phyloP scores from a whole-genome alignment of 176 grass and related monocot species.

The Alloteropsis semialata region DNA sequence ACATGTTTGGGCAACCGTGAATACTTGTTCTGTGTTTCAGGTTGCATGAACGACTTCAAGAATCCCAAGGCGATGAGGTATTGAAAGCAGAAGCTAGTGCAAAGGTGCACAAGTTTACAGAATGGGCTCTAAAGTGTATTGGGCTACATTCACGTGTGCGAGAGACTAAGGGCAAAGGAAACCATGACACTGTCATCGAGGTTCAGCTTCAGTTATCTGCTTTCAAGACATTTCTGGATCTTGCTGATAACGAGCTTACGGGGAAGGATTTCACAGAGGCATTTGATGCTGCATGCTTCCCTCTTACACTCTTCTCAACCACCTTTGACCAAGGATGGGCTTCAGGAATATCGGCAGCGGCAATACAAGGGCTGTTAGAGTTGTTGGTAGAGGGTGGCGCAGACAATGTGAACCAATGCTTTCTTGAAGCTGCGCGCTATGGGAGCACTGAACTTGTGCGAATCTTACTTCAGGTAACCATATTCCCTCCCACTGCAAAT shows the following conservation, averaged over 20 bases:
- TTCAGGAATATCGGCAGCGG: constrained; percentile 64
- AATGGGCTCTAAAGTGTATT: constrained; percentile 95
- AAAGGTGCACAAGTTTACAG: constrained; percentile 95
- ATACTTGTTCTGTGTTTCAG: constrained; percentile 37
- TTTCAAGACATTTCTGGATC: constrained; percentile 89
- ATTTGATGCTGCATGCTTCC: constrained; percentile 98
- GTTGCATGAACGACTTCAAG: constrained; percentile 85
- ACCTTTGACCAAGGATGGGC: constrained; percentile 84
- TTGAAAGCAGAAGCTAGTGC: constrained; percentile 84
- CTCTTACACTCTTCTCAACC: constrained; percentile 90
- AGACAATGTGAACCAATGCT: constrained; percentile 98
- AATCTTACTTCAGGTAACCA: constrained; percentile 88
- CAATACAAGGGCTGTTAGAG: constrained; percentile 80
- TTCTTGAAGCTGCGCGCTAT: constrained; percentile 94
- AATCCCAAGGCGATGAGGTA: constrained; percentile 89
- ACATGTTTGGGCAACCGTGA: background rate
- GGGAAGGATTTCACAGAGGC: constrained; percentile 98
- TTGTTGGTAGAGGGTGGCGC: constrained; percentile 95
- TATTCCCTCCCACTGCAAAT: background rate
- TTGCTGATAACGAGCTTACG: constrained; percentile 85
- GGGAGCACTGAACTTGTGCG: constrained; percentile 92
- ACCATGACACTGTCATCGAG: constrained; percentile 72
- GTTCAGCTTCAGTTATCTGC: constrained; percentile 80
- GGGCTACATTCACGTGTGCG: constrained; percentile 59
- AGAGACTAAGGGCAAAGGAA: constrained; percentile 51